Percentiles rank a stretch among this genome's conserved stretches.
Evolutionary conservation across 2,329 filamentous ascomycete species (phyloP).

Genomic region (Aureobasidium sp.): DNA sequence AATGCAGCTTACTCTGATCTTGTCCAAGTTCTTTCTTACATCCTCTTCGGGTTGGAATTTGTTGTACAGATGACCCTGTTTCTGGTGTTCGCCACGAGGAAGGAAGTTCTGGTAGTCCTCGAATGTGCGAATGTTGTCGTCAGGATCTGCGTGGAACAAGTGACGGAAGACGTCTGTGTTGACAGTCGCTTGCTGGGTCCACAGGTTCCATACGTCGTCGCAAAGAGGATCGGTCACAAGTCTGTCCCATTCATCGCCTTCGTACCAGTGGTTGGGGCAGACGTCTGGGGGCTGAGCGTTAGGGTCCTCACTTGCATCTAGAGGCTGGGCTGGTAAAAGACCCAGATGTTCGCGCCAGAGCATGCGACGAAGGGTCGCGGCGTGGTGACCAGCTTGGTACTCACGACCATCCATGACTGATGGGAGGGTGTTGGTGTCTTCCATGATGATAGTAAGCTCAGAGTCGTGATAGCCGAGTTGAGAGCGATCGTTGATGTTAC

Average conservation of each 20-base stretch:
- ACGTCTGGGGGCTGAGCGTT: conserved; percentile 72
- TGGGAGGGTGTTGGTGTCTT: conserved; percentile 65
- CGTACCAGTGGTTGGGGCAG: conserved; percentile 66
- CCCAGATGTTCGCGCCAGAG: conserved; percentile 90
- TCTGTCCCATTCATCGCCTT: conserved; percentile 56
- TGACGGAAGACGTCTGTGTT: conserved; percentile 74
- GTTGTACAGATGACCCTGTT: conserved; percentile 82
- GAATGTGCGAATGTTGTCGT: conserved; percentile 82
- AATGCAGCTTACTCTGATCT: conserved; percentile 42
- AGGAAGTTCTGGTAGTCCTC: conserved; percentile 81
- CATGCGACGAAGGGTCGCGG: conserved; percentile 69
- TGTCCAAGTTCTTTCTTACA: conserved; percentile 66
- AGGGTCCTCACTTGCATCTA: conserved; percentile 57
- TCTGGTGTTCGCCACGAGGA: conserved; percentile 48
- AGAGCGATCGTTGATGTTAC: conserved; percentile 83
- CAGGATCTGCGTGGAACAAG: conserved; percentile 80
- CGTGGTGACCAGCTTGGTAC: conserved; percentile 74
- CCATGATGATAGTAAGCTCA: conserved; percentile 83
- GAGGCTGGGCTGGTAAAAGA: conserved; percentile 64
- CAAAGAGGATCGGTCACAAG: conserved; percentile 55
- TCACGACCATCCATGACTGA: conserved; percentile 72
- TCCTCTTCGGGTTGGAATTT: conserved; percentile 66
- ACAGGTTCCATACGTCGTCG: conserved; percentile 54
- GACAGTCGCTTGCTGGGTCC: conserved; percentile 60
- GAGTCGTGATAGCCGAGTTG: conserved; percentile 86